Conservation (phyloP, 2,329 filamentous ascomycete species). For the Clarireedia homoeocarpa region DNA sequence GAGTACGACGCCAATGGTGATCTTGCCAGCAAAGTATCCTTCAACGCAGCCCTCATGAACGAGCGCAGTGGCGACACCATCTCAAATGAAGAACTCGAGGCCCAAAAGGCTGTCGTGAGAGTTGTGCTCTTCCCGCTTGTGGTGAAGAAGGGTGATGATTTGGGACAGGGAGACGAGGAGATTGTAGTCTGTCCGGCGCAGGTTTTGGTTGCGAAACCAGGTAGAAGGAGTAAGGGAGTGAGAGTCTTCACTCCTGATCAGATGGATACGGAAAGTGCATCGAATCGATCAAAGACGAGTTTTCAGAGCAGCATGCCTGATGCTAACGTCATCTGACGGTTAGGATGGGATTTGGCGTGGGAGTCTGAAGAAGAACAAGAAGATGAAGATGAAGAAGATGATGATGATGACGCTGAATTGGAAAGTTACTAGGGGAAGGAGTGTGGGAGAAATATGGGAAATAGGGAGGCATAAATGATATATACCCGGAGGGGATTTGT, state of each 20-base stretch:
- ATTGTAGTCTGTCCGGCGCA: constrained; percentile 93
- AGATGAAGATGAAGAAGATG: neutral
- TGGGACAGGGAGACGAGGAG: constrained; percentile 82
- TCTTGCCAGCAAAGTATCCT: constrained; percentile 75
- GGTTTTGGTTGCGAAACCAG: constrained; percentile 64
- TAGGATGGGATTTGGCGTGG: neutral
- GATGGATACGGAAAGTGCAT: constrained; percentile 17
- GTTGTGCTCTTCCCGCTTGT: constrained; percentile 94
- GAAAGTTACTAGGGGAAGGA: too few relatives aligned
- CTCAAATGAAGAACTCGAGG: constrained; percentile 75
- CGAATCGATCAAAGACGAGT: constrained; percentile 13
- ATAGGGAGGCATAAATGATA: neutral
- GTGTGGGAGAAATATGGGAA: neutral
- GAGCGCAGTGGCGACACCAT: constrained; percentile 65
- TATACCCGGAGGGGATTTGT: neutral
- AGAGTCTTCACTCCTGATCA: constrained; percentile 20
- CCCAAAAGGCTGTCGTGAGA: constrained; percentile 69
- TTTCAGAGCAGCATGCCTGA: constrained; percentile 29
- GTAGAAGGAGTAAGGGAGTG: constrained; percentile 13
- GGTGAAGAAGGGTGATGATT: constrained; percentile 89
- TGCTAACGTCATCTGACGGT: constrained; percentile 18
- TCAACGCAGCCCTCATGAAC: constrained; percentile 93
- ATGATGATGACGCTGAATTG: neutral
- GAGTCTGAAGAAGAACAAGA: neutral
- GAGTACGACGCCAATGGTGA: constrained; percentile 94